Conservation (phyloP, 345 rosid species). For the Citrus reticulata region DNA sequence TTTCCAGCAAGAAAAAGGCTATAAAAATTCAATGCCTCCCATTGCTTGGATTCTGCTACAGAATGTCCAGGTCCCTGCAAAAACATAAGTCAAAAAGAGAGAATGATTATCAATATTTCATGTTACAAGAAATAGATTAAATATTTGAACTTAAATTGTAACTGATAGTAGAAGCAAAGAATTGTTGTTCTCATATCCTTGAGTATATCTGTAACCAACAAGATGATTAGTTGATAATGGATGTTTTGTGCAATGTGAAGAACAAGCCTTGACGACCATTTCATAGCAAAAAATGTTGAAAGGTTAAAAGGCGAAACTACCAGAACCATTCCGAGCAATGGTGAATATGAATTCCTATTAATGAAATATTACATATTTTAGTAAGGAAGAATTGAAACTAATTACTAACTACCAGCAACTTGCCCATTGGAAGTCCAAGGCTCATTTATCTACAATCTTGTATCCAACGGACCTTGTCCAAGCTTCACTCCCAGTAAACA, state of each 20-base stretch:
- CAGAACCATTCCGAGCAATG: background rate
- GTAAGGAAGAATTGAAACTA: background rate
- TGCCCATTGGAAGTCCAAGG: conserved; percentile 64
- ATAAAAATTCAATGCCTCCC: conserved; percentile 72
- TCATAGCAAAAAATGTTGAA: no score
- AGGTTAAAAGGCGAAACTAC: background rate
- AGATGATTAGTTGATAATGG: background rate
- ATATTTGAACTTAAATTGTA: background rate
- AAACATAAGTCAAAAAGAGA: background rate
- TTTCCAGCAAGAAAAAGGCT: conserved; percentile 62
- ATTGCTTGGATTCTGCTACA: conserved; percentile 80
- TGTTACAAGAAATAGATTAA: background rate
- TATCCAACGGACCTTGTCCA: conserved; percentile 86
- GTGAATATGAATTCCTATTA: background rate
- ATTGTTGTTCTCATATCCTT: conserved; percentile 60
- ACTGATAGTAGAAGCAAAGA: background rate
- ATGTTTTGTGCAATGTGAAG: background rate
- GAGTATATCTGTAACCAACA: conserved; percentile 42
- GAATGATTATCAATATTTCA: background rate
- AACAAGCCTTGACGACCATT: no score
- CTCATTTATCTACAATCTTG: conserved; percentile 71
- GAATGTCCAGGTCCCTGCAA: conserved; percentile 84
- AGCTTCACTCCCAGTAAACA: conserved; percentile 83
- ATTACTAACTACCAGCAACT: conserved; percentile 56
- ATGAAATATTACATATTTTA: background rate